Evolutionary conservation across 2,329 filamentous ascomycete genomes (phyloP).

Genomic region (Penicillium sp.): DNA sequence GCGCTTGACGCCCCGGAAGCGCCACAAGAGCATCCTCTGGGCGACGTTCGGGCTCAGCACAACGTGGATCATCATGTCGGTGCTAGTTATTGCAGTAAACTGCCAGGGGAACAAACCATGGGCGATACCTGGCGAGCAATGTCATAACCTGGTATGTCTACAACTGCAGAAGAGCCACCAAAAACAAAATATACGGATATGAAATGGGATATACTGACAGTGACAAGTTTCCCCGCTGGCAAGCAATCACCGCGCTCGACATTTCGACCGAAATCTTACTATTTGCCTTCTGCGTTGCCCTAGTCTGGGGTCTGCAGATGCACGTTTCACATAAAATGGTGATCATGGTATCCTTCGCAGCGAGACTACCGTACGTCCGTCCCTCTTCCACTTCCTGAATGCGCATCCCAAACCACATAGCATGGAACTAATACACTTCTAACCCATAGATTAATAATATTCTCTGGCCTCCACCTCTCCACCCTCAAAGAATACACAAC

Average conservation of each 20-base stretch:
- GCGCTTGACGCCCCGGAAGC: background rate
- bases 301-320: background rate
- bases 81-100: background rate
- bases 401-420: background rate
- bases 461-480: background rate
- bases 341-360: background rate
- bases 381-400: background rate
- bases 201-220: background rate
- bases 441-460: background rate
- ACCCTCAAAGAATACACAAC: background rate
- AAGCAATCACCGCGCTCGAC: background rate
- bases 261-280: background rate
- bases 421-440: background rate
- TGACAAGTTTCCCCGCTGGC: background rate
- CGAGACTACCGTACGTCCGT: constrained; percentile 1
- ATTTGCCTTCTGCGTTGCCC: background rate
- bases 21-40: background rate
- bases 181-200: background rate
- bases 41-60: background rate
- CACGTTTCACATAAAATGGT: background rate
- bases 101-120: background rate
- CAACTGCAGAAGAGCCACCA: background rate
- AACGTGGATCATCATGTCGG: background rate
- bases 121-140: constrained; percentile 1
- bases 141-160: background rate